Evolutionary conservation across 805 yeast genomes (phyloP), one percentile per base, ranked within the genome.

Genomic region (Metschnikowia kunwiensis): DNA sequence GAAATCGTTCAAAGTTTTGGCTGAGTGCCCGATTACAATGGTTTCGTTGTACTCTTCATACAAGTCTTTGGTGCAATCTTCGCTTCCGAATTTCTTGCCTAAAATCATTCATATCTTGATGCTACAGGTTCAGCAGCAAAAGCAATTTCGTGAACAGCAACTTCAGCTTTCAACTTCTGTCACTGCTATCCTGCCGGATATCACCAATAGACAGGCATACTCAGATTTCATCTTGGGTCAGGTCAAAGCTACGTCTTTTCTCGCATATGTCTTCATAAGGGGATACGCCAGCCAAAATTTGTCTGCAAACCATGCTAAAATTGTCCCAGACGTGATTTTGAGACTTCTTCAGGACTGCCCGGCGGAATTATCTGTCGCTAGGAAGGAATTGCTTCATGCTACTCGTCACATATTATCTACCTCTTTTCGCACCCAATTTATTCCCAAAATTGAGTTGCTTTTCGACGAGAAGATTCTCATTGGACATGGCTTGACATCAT

Each of bases 21-120:
- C 96, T 0, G 99, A 93, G 58, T 89, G 97, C 56, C 99, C 99
- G 7, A 91, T 93, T 25, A 88, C 96, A 4, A 84, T 93, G 81
- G 98, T 93, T 3, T 79, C 96, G 6, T 68, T 94, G 34, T 87
- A 86, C 51, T 85, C 96, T 1, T 80, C 95, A 0, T 88, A 89
- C 63, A 86, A 88, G 55, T 78, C 77, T 23, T 62, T 87, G 34
- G 85, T 84, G 1, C 75, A 77, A 30, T 65, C 83, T 0, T 78
- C 91, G 3, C 68, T 93, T 21, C 86, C 89, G 2, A 67, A 63
- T 13, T 86, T 91, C 46, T 74, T 89, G 32, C 97, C 97, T 0
- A 78, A 81, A 37, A 84, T 91, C 16, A 78, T 94, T 36, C 77
- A 75, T 38, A 68, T 89, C 38, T 68, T 93, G 47, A 71, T 75